Percentiles rank a stretch among this genome's conserved stretches.
Evolutionary conservation across 768 basidiomycete species (phyloP).

Genomic region (Kondoa malvinella): DNA sequence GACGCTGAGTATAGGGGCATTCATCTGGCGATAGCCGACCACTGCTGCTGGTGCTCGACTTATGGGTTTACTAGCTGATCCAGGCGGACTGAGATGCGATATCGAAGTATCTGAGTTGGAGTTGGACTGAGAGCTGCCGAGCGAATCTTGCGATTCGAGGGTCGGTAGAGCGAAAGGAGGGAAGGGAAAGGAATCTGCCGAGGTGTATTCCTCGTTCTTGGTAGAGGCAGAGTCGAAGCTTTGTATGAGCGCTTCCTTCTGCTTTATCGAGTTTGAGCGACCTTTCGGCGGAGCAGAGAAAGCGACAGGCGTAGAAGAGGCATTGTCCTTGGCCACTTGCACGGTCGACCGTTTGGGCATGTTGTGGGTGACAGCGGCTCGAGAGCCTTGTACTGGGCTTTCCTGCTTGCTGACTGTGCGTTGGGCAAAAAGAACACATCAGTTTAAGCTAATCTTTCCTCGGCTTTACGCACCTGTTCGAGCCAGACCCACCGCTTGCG

Average conservation of each 20-base stretch:
- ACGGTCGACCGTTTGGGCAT: not conserved
- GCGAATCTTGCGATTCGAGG: not conserved
- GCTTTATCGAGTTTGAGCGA: not conserved
- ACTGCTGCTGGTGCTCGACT: not conserved
- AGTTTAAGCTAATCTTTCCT: not conserved
- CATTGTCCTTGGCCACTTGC: not conserved
- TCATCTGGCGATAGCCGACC: not conserved
- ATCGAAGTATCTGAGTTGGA: not conserved
- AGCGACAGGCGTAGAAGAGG: not conserved
- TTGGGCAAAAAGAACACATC: not conserved
- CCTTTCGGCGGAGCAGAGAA: not conserved
- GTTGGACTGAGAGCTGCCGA: not conserved
- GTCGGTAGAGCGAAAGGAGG: not conserved
- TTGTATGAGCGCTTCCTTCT: not conserved
- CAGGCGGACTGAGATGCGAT: not conserved
- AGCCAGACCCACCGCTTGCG: not conserved
- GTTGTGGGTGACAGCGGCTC: not conserved
- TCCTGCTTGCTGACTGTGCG: not conserved
- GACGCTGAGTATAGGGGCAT: not conserved
- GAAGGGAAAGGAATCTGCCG: not conserved
- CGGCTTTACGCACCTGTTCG: not conserved
- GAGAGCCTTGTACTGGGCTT: not conserved
- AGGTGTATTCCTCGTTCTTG: not conserved
- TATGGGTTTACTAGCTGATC: not conserved
- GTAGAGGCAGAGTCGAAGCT: not conserved